Evolutionary conservation across 108 stramenopile species (phyloP).

Genomic region (Skeletonema costatum): DNA sequence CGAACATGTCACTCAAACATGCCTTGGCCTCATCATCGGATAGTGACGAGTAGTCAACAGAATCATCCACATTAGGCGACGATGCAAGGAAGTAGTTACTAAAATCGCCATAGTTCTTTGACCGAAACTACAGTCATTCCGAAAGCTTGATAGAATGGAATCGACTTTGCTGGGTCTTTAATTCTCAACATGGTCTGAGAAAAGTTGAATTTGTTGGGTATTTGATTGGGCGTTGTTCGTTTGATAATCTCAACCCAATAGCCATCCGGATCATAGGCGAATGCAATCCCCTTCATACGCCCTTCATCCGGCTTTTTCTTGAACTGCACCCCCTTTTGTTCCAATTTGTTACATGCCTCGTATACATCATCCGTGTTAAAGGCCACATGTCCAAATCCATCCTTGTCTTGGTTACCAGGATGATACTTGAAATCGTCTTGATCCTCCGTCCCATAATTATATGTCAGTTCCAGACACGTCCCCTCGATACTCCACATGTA

Average conservation of each 20-base stretch:
- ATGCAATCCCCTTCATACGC: constrained; percentile 88
- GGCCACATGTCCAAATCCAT: constrained; percentile 98
- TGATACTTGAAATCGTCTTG: constrained; percentile 79
- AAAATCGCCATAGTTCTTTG: constrained; percentile 88
- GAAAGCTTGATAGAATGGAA: constrained; percentile 89
- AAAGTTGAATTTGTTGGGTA: constrained; percentile 76
- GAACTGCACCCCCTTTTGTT: constrained; percentile 75
- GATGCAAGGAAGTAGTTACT: constrained; percentile 93
- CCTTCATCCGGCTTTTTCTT: constrained; percentile 85
- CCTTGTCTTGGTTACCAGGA: constrained; percentile 95
- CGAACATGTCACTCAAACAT: constrained; percentile 47
- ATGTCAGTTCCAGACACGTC: constrained; percentile 81
- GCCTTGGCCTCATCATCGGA: constrained; percentile 41
- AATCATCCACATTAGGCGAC: constrained; percentile 54
- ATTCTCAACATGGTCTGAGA: constrained; percentile 97
- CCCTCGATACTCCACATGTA: constrained; percentile 87
- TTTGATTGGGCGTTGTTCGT: constrained; percentile 35
- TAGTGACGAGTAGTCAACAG: constrained; percentile 42
- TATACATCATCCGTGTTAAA: constrained; percentile 96
- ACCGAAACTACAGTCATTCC: constrained; percentile 82
- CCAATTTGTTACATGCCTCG: constrained; percentile 80
- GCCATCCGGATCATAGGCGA: constrained; percentile 89
- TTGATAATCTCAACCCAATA: constrained; percentile 86
- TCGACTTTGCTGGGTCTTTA: constrained; percentile 86
- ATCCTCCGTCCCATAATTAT: constrained; percentile 93